These are phyloP conservation scores for Albugo laibachii DNA, from an alignment of 352 stramenopile species.

Conservation along the genomic window DNA sequence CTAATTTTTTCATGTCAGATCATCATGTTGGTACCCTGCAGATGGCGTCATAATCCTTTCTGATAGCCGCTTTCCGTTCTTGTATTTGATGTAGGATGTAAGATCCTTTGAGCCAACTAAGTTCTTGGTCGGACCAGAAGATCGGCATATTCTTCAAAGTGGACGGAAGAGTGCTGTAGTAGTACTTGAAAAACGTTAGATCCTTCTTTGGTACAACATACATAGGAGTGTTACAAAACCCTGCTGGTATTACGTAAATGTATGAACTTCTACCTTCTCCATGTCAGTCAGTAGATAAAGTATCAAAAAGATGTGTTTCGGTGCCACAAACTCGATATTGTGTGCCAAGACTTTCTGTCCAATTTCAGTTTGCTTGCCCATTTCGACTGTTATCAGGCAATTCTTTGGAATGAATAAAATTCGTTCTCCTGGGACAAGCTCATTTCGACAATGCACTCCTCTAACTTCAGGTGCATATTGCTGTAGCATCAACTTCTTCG, in stretches of 20 bases:
- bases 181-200: conserved; percentile 79
- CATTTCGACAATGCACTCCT: conserved; percentile 79
- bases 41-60: conserved; percentile 94
- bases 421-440: conserved; percentile 69
- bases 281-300: conserved; percentile 96
- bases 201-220: conserved; percentile 19
- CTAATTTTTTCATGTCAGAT: background rate
- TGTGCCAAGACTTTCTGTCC: conserved; percentile 83
- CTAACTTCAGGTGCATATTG: conserved; percentile 86
- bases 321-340: conserved; percentile 92
- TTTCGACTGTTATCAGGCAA: conserved; percentile 98
- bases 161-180: conserved; percentile 94
- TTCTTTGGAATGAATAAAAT: conserved; percentile 85
- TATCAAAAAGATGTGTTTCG: conserved; percentile 99
- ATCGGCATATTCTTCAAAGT: conserved; percentile 97
- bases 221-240: too few relatives aligned
- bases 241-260: too few relatives aligned
- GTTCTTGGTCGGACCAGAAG: conserved; percentile 94
- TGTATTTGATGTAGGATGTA: conserved; percentile 89
- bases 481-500: conserved; percentile 55
- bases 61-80: conserved; percentile 90
- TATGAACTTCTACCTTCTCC: conserved; percentile 39
- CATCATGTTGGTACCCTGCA: conserved; percentile 27
- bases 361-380: conserved; percentile 94
- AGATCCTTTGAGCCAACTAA: conserved; percentile 80